phyloP scores from a whole-genome alignment of 2,329 filamentous ascomycete genomes.

The Sodiomyces alkalinus region DNA sequence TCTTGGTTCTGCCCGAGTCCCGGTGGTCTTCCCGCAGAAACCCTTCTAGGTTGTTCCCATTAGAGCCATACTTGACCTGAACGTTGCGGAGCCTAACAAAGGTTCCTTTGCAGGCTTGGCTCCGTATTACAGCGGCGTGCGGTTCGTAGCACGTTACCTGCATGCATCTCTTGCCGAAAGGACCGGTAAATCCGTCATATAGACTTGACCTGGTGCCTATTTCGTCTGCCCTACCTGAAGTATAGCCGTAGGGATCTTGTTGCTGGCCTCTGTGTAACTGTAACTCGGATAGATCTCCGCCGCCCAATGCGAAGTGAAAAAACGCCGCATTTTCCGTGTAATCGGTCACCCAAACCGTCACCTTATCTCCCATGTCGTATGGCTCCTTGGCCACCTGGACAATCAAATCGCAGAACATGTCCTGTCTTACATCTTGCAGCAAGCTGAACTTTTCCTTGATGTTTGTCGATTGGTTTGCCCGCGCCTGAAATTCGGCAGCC shows the following conservation, averaged over 20 bases:
- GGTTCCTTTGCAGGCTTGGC: constrained; percentile 38
- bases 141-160: constrained; percentile 56
- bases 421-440: constrained; percentile 44
- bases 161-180: constrained; percentile 56
- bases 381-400: constrained; percentile 50
- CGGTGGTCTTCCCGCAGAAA: constrained; percentile 51
- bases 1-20: constrained; percentile 21
- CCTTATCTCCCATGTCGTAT: constrained; percentile 24
- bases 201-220: too few species aligned
- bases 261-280: too few species aligned
- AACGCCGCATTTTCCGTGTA: constrained; percentile 60
- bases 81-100: constrained; percentile 59
- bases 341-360: constrained; percentile 63
- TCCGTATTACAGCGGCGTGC: constrained; percentile 44
- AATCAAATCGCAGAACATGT: constrained; percentile 51
- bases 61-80: constrained; percentile 44
- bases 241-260: constrained; percentile 43
- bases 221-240: constrained; percentile 12
- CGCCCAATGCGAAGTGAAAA: constrained; percentile 29
- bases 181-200: constrained; percentile 65
- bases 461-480: constrained; percentile 23
- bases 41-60: constrained; percentile 50
- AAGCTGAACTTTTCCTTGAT: constrained; percentile 43
- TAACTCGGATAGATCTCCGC: constrained; percentile 14
- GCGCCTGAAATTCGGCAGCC: constrained; percentile 24